phyloP scores from a whole-genome alignment of 202 grass and related monocot genomes.

The Panicum virgatum region DNA sequence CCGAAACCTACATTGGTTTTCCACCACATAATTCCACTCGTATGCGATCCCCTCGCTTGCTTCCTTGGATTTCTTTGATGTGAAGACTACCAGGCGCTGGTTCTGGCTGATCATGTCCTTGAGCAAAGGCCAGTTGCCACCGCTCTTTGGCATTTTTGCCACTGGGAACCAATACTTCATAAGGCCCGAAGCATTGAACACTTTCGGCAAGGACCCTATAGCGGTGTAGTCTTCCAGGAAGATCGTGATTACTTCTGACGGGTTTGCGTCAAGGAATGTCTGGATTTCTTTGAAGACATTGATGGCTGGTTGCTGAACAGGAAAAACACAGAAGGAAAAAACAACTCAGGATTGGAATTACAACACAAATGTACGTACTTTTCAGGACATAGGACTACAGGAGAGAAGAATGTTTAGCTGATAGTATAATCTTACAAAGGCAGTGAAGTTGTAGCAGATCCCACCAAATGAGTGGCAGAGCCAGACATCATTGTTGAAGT shows the following conservation, averaged over 20 bases:
- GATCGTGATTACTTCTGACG: slow-evolving; percentile 74
- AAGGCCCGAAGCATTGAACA: slow-evolving; percentile 81
- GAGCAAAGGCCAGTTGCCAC: slow-evolving; percentile 76
- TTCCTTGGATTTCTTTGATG: slow-evolving; percentile 74
- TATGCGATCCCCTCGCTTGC: slow-evolving; percentile 63
- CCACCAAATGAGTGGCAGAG: slow-evolving; percentile 73
- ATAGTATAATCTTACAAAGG: slow-evolving; percentile 59
- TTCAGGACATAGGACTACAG: not conserved
- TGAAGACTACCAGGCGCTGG: slow-evolving; percentile 74
- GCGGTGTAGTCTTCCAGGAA: slow-evolving; percentile 87
- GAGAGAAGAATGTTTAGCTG: not conserved
- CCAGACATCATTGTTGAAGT: slow-evolving; percentile 85
- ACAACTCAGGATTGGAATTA: slow-evolving; percentile 18
- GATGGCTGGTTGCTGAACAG: slow-evolving; percentile 71
- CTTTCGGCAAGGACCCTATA: slow-evolving; percentile 55
- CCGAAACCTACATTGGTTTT: slow-evolving; percentile 69
- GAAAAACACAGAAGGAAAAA: not conserved
- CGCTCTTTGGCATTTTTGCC: slow-evolving; percentile 73
- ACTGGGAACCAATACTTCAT: slow-evolving; percentile 87
- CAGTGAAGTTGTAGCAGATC: slow-evolving; percentile 74
- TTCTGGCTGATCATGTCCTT: slow-evolving; percentile 79
- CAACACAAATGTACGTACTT: slow-evolving; percentile 1
- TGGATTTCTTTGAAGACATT: slow-evolving; percentile 77
- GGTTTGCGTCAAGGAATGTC: slow-evolving; percentile 72
- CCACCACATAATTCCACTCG: slow-evolving; percentile 85